These are phyloP conservation scores for Lepidium aucheri DNA, from an alignment of 345 rosid species.

Conservation along the genomic window DNA sequence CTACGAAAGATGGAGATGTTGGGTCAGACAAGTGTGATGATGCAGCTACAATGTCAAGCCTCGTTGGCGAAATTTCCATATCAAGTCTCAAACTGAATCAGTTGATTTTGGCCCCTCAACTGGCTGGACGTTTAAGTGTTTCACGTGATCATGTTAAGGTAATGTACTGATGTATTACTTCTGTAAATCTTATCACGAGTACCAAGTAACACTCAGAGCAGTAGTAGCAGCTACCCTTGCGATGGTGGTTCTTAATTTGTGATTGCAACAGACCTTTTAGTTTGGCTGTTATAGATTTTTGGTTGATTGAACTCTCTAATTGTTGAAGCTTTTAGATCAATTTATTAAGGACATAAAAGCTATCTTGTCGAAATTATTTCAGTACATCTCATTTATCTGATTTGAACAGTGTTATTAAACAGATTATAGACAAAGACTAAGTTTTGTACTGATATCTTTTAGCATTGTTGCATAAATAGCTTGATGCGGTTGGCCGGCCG, in stretches of 20 bases:
- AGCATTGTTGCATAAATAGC: slow-evolving; percentile 41
- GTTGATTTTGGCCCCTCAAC: slow-evolving; percentile 84
- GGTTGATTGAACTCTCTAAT: not conserved
- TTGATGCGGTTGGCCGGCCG: slow-evolving; percentile 83
- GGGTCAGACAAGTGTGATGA: slow-evolving; percentile 26
- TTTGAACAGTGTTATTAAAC: not conserved
- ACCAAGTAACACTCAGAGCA: slow-evolving; percentile 6
- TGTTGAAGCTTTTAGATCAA: not conserved
- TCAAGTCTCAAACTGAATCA: slow-evolving; percentile 93
- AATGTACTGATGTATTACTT: slow-evolving; percentile 16
- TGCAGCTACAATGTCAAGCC: slow-evolving; percentile 32
- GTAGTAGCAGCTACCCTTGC: slow-evolving; percentile 3
- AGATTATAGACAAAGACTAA: not conserved
- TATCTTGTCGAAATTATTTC: not conserved
- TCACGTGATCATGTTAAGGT: slow-evolving; percentile 73
- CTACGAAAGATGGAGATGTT: slow-evolving; percentile 24
- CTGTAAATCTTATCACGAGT: not conserved
- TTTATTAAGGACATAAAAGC: not conserved
- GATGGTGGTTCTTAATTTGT: not conserved
- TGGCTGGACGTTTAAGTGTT: slow-evolving; percentile 71
- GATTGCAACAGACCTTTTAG: not conserved
- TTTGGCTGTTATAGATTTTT: not conserved
- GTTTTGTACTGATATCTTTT: not conserved
- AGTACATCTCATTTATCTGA: not conserved
- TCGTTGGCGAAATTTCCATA: slow-evolving; percentile 74